Evolutionary conservation across 2,329 filamentous ascomycete species (phyloP), one percentile per base, ranked within the genome.

Genomic region (Aureobasidium sp.): DNA sequence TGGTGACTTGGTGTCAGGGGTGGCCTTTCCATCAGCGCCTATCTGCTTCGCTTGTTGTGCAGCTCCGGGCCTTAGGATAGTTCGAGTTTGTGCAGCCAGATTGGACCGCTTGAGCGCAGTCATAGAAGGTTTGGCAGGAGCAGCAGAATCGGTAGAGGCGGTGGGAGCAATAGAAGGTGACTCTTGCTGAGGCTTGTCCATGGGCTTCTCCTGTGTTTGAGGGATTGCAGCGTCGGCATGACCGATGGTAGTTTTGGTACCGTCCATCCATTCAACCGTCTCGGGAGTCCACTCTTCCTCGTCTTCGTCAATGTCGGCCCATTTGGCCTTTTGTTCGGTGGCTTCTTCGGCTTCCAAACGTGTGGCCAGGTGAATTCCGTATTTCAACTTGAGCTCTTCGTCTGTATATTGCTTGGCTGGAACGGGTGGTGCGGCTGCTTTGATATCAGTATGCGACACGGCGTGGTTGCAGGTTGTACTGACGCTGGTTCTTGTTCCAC

Each of bases 401-500:
- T 94, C 88, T 3, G 88, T 91, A 55, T 90, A 83, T 53, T 90
- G 88, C 67, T 88, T 89, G 4, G 85, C 83, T 56, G 89, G 86
- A 6, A 85, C 82, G 6, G 79, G 77, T 50, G 83, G 78, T 6
- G 76, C 74, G 48, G 81, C 81, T 85, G 39, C 8, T 21, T 51
- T 47, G 12, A 44, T 21, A 35, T 63, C 39, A 61, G 58, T 49
- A 27, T 35, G 17, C 29, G 25, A 50, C 34, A 61, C 66, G 62
- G 69, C 64, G 49, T 49, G 51, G 65, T 56, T 68, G 34, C 14
- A 42, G 17, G 11, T 24, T 37, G 22, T n/a, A 73, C 84, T 66
- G 79, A 85, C 87, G 86, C 74, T 84, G 79, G 67, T 93, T 94
- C 71, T 90, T 90, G 72, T 93, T 94, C 88, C 88, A 94, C 35